Base-by-base conservation (phyloP, 2,329 filamentous ascomycete genomes). In the Trichoderma sp. region DNA sequence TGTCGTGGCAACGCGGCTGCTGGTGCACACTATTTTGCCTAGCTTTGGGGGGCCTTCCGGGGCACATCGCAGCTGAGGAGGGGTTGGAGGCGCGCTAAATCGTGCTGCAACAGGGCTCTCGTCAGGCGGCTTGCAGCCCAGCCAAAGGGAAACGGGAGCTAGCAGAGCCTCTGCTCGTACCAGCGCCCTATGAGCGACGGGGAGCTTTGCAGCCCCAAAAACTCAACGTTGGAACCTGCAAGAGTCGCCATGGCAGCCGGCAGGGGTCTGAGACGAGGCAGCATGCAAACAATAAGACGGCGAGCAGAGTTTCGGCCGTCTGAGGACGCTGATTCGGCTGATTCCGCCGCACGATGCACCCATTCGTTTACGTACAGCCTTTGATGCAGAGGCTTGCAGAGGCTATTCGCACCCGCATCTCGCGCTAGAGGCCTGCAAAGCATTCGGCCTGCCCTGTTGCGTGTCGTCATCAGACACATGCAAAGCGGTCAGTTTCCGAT, bases 1-100 rank as follows among this genome's bases (percentile, higher is more conserved):
- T 79, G 77, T 76, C 76, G 55, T 63, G 74, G 78, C 69, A 76
- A 80, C 77, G 34, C 57, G 8, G 20, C 20, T 28, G 26, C 58
- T 17, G 47, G 63, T 20, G 47, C 34, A n/a, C 68, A 66, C 62
- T 36, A 61, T 61, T 58, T 36, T 58, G 62, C 64, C 64, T 53
- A 64, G 59, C 34, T 8, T 57, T 66, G 32, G 70, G 39, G 63
- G 55, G 26, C 43, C 43, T 43, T 58, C 32, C 43, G 57, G 71
- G 71, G 58, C 32, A 39, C 43, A 58, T 58, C 47, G 17, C 12
- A 66, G 71, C 71, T 72, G 71, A 69, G 71, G 43, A 63, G 55
- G 61, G 62, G 71, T 63, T 39, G 61, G 68, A 63, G 47, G 68
- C 62, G 57, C 71, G 57, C 71, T 73, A 71, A 71, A 66, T 47